Percentiles rank a stretch among this genome's conserved stretches.
Conservation (phyloP, 208 protist species). For the Trypanosoma mega region DNA sequence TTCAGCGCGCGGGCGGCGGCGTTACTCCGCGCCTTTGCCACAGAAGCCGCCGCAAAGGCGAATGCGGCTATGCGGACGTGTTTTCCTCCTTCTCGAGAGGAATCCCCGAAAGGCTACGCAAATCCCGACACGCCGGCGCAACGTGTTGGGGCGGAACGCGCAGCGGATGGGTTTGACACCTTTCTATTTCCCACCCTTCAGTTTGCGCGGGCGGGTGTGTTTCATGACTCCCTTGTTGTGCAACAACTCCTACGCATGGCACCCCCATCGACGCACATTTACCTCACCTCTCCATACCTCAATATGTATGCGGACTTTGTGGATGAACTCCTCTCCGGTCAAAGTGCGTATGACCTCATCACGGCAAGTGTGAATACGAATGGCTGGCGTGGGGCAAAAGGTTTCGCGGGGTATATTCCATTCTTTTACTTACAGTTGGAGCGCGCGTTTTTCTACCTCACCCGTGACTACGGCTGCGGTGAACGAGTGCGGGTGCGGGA, state of each 20-base stretch:
- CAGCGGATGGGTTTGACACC: slow-evolving; percentile 42
- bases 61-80: slow-evolving; percentile 21
- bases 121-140: too few species aligned
- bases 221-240: slow-evolving; percentile 65
- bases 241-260: slow-evolving; percentile 42
- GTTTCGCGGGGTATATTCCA: slow-evolving; percentile 71
- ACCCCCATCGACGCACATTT: slow-evolving; percentile 44
- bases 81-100: too few species aligned
- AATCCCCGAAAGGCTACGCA: too few species aligned
- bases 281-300: slow-evolving; percentile 80
- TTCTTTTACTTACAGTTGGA: slow-evolving; percentile 85
- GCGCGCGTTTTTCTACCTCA: slow-evolving; percentile 70
- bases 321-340: slow-evolving; percentile 44
- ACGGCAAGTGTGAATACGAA: slow-evolving; percentile 75
- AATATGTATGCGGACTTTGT: slow-evolving; percentile 74
- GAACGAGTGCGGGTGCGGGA: slow-evolving; percentile 60
- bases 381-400: slow-evolving; percentile 64
- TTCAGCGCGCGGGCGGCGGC: slow-evolving; percentile 27
- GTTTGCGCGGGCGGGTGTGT: slow-evolving; percentile 52
- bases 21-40: slow-evolving; percentile 44
- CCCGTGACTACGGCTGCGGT: slow-evolving; percentile 48
- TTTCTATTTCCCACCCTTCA: slow-evolving; percentile 83
- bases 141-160: slow-evolving; percentile 3
- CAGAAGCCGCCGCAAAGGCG: slow-evolving; percentile 5
- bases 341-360: slow-evolving; percentile 51